Conservation (phyloP, 306 rosid species). For the Mimosa bimucronata region DNA sequence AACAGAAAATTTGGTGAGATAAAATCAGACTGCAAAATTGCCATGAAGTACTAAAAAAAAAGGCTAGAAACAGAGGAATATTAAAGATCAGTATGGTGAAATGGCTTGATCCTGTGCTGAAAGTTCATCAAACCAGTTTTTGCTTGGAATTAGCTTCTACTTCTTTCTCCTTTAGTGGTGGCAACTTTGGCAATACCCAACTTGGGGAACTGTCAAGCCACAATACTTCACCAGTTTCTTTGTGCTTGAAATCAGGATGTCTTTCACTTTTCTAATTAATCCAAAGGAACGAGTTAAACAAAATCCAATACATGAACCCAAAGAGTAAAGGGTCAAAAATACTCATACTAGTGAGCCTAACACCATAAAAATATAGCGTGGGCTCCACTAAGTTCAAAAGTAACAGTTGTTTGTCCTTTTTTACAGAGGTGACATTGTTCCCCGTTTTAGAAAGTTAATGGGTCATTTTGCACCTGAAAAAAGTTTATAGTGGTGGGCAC, state of each 20-base stretch:
- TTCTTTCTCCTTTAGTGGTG: slow-evolving; percentile 47
- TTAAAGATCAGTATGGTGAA: slow-evolving; percentile 28
- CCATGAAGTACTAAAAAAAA: background rate
- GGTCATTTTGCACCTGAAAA: too few relatives aligned
- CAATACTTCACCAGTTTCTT: slow-evolving; percentile 59
- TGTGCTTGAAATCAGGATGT: slow-evolving; percentile 76
- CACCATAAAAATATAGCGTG: too few relatives aligned
- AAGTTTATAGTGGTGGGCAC: too few relatives aligned
- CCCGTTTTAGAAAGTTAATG: too few relatives aligned
- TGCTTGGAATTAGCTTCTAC: slow-evolving; percentile 6
- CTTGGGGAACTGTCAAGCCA: slow-evolving; percentile 59
- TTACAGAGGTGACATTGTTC: too few relatives aligned
- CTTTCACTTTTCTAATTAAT: slow-evolving; percentile 47
- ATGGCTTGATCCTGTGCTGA: slow-evolving; percentile 2
- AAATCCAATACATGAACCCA: slow-evolving; percentile 17
- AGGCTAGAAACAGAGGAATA: background rate
- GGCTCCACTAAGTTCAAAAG: too few relatives aligned
- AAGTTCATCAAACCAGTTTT: slow-evolving; percentile 30
- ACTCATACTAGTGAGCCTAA: too few relatives aligned
- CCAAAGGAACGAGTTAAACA: slow-evolving; percentile 26
- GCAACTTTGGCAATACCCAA: slow-evolving; percentile 59
- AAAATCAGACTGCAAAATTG: background rate
- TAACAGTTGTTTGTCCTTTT: too few relatives aligned
- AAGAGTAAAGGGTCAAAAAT: too few relatives aligned
- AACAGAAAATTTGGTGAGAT: background rate